A percentile compares a stretch with the other conserved stretches of the same genome.
These are phyloP conservation scores for Boletus barrowsii DNA, from an alignment of 768 basidiomycete genomes.

Conservation along the genomic window DNA sequence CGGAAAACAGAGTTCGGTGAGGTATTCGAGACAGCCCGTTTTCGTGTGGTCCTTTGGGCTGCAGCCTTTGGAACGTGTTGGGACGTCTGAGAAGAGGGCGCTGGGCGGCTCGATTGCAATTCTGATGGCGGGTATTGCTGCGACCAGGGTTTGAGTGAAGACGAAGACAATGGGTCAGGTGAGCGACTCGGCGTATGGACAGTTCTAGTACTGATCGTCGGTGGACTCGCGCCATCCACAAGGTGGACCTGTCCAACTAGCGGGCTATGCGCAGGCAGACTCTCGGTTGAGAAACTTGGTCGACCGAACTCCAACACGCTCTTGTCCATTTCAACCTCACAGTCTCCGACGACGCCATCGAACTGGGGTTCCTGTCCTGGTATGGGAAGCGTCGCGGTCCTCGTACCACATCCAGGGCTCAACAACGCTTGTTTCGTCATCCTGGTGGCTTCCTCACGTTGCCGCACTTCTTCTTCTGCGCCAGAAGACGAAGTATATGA, in stretches of 20 bases:
- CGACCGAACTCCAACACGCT: constrained; percentile 75
- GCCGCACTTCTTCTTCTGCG: constrained; percentile 20
- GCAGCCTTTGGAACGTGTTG: constrained; percentile 36
- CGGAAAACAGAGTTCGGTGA: constrained; percentile 88
- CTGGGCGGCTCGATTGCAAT: constrained; percentile 23
- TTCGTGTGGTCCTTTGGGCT: constrained; percentile 40
- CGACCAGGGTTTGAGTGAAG: constrained; percentile 1
- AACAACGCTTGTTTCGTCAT: constrained; percentile 18
- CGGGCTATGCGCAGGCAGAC: constrained; percentile 38
- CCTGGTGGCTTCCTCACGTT: constrained; percentile 23
- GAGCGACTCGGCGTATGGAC: not conserved
- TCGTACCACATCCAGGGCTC: constrained; percentile 22
- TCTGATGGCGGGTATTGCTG: constrained; percentile 20
- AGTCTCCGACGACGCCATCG: not conserved
- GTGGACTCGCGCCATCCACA: constrained; percentile 1
- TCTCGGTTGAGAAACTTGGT: constrained; percentile 75
- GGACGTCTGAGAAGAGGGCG: constrained; percentile 3
- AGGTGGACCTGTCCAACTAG: not conserved
- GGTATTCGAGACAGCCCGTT: constrained; percentile 23
- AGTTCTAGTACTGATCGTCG: not conserved
- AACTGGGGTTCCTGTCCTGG: constrained; percentile 2
- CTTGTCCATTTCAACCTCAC: constrained; percentile 53
- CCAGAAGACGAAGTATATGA: constrained; percentile 17
- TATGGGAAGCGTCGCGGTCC: constrained; percentile 36
- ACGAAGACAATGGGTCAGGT: constrained; percentile 3